Evolutionary conservation across 2,329 filamentous ascomycete species (phyloP), one percentile per base, ranked within the genome.

Genomic region (Ophiostoma perfectum): DNA sequence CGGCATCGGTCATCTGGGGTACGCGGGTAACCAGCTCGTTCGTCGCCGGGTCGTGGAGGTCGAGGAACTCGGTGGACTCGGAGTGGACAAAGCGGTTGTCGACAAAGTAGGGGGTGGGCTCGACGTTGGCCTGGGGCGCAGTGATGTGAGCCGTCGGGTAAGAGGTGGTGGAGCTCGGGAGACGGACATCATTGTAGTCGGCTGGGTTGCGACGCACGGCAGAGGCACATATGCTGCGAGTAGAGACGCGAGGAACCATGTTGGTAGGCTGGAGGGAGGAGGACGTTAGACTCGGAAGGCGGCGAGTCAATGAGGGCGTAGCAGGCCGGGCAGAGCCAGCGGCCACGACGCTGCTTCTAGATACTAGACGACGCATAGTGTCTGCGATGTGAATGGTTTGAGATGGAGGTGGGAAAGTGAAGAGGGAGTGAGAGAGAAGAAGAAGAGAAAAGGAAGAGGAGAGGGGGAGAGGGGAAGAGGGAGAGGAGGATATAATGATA

Each of bases 21-120:
- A 94, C 91, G 66, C 91, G 86, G 14, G 91, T 94, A 71, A 95
- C 88, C 72, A 94, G 84, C 79, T 93, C 90, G 82, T 93, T 94
- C 74, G 91, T 94, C 65, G 91, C 91, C 27, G 91, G 91, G 79
- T 95, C 91, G 79, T 91, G 82, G 72, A 95, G 81, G 75, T 93
- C 90, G 77, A 94, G 92, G 83, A 88, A 92, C 80, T 89, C 82
- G 70, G 86, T 84, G 41, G 91, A 82, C 74, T 83, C 79, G 18
- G 90, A 93, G 65, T 84, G 79, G 67, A 88, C 80, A 76, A 94
- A 93, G 77, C 90, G 80, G 80, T 95, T 95, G 82, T 95, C 86
- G 73, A 95, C 77, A 78, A 95, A 95, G 81, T 90, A 93, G 41
- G 88, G 89, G 14, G 91, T 94, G 77, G 93, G 86, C 74, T 84